Conservation (phyloP, 345 rosid genomes). For the Conringia planisiliqua region DNA sequence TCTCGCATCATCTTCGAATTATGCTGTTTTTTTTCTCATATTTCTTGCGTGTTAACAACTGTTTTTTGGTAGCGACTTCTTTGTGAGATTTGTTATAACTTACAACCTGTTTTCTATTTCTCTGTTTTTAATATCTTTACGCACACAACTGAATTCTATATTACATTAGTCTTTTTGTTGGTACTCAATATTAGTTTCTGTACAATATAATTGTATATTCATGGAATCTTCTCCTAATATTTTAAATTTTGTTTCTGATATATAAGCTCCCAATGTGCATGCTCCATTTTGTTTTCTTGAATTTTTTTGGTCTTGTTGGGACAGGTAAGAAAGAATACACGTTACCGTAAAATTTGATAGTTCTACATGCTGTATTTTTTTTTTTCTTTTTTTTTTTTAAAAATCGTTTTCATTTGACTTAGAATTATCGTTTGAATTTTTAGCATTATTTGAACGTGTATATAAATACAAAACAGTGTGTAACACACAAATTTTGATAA, state of each 20-base stretch:
- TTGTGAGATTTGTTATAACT: neutral
- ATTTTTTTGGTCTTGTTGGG: neutral
- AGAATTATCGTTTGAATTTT: neutral
- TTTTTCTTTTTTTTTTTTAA: neutral
- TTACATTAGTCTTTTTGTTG: too few species aligned
- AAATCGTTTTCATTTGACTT: constrained; percentile 33
- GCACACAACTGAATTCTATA: neutral
- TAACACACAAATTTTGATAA: constrained; percentile 16
- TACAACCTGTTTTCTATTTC: neutral
- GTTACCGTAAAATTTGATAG: constrained; percentile 23
- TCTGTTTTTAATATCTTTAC: neutral
- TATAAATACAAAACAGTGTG: constrained; percentile 31
- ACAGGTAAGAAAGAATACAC: constrained; percentile 13
- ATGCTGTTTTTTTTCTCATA: constrained; percentile 8
- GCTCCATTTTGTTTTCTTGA: neutral
- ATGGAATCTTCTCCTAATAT: neutral
- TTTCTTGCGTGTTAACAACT: constrained; percentile 32
- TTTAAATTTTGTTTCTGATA: neutral
- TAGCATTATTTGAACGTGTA: constrained; percentile 20
- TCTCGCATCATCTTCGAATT: neutral
- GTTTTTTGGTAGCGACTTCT: constrained; percentile 20
- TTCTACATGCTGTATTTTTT: neutral
- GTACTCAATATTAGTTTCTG: too few species aligned
- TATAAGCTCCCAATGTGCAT: constrained; percentile 11
- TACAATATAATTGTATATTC: neutral